Percentiles rank a stretch among this genome's conserved stretches.
phyloP scores from a whole-genome alignment of 2,329 filamentous ascomycete genomes.

The Aureobasidium melanogenum region DNA sequence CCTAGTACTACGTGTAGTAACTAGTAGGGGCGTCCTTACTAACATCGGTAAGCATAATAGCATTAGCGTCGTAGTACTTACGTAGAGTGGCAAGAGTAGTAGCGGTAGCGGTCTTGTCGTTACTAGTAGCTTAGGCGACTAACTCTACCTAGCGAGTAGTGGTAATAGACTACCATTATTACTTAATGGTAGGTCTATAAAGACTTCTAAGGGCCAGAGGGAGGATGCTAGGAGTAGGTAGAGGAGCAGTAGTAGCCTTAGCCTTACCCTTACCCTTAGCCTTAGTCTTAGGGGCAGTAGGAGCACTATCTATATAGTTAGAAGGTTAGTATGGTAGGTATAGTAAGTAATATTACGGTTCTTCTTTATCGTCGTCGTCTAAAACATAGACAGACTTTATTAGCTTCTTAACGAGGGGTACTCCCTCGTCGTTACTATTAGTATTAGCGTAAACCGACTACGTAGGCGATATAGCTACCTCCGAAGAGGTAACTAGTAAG shows the following conservation, averaged over 20 bases:
- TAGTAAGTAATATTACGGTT: no score
- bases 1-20: background rate
- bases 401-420: no score
- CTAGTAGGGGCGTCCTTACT: background rate
- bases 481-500: no score
- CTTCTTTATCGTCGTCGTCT: no score
- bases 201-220: background rate
- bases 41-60: background rate
- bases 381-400: no score
- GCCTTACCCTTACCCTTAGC: background rate
- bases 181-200: background rate
- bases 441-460: no score
- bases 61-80: background rate
- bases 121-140: background rate
- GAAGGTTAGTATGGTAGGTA: no score
- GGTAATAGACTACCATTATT: background rate
- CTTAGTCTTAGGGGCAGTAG: background rate
- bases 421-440: no score
- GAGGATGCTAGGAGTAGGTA: background rate
- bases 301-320: no score
- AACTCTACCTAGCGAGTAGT: background rate
- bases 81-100: background rate
- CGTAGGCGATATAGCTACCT: no score
- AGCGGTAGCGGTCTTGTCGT: background rate
- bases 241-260: no score